phyloP scores from a whole-genome alignment of 371 early-diverging fungal species.

The Mucor piriformis region DNA sequence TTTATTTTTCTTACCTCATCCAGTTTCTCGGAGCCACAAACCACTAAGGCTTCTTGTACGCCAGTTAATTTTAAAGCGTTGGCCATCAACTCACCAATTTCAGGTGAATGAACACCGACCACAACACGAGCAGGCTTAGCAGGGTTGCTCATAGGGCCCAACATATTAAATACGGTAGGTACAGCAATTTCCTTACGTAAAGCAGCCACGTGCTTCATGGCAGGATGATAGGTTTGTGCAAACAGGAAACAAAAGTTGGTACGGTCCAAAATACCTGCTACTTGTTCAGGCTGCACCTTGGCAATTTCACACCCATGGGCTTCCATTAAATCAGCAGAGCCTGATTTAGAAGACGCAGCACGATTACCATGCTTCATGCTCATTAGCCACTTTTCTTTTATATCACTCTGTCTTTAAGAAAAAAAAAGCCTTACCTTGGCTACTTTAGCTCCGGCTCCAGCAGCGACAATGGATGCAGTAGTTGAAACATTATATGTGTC shows the following conservation, averaged over 20 bases:
- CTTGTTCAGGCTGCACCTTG: conserved; percentile 65
- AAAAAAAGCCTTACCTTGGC: conserved; percentile 73
- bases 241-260: conserved; percentile 92
- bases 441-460: conserved; percentile 91
- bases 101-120: conserved; percentile 86
- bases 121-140: conserved; percentile 82
- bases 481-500: conserved; percentile 97
- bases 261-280: conserved; percentile 63
- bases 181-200: conserved; percentile 89
- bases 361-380: conserved; percentile 95
- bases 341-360: conserved; percentile 91
- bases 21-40: conserved; percentile 78
- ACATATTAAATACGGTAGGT: conserved; percentile 92
- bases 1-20: conserved; percentile 58
- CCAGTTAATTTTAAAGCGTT: conserved; percentile 81
- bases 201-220: conserved; percentile 83
- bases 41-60: conserved; percentile 81
- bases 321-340: conserved; percentile 94
- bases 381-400: no score
- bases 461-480: conserved; percentile 88
- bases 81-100: conserved; percentile 83
- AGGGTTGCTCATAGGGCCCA: conserved; percentile 94
- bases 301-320: conserved; percentile 77
- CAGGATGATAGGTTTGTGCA: conserved; percentile 90
- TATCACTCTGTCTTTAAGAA: no score